Evolutionary conservation across 139 green algal genomes (phyloP), one percentile per base, ranked within the genome.

Genomic region (Coccomyxa sp.): DNA sequence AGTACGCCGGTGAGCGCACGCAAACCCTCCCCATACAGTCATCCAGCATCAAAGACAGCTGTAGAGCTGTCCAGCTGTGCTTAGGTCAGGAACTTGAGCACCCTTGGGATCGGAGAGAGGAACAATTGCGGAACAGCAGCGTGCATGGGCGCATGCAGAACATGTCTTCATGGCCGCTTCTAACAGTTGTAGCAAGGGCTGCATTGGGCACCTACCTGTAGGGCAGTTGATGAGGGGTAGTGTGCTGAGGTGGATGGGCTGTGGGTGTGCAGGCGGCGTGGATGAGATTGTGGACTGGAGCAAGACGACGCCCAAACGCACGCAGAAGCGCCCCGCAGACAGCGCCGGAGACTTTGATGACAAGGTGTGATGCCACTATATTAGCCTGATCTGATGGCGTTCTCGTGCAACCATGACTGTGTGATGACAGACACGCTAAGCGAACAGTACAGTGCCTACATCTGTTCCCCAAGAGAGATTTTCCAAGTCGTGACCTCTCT

Each of bases 261-360:
- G 25, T 79, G 30, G 13, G 80, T 32, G 7, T 84, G 76, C 76
- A 85, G 87, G 79, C 21, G 85, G 86, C 57, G 83, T 91, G 16
- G 84, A 88, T 51, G 83, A 96, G 89, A 91, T 92, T 28, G 81
- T 96, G 63, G 92, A 96, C 85, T 95, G 90, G 90, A 89, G 83
- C 81, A 15, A 27, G 23, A 94, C 85, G 3, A 88, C 74, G 0
- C 85, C 86, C 3, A 7, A 76, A 15, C 82, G 89, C 25, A 82
- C 67, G 27, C 32, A 79, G 66, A 76, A 82, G 21, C 86, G 87
- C 7, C 86, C 84, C 25, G 25, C 38, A 12, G 85, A 90, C 59
- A 74, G 83, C 21, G 63, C 51, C 0, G 90, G 90, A 13, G 89
- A 92, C 74, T 85, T 85, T 60, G 77, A 80, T 25, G 63, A 67